Evolutionary conservation across 257 asterid genomes (phyloP).

Genomic region (Misopates orontium): DNA sequence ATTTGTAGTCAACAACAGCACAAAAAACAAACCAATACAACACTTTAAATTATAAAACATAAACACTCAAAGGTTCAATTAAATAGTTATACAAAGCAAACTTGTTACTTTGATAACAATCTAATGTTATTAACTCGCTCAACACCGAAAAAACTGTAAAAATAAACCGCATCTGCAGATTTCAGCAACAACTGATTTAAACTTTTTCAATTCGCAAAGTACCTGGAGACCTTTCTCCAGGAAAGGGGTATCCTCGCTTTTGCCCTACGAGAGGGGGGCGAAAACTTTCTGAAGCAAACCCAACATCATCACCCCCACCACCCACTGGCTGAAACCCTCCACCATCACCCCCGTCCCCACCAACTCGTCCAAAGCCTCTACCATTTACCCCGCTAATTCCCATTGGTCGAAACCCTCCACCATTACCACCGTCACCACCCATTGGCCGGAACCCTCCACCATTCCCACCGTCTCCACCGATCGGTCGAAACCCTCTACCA

Average conservation of each 20-base stretch:
- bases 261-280: conserved; percentile 59
- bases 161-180: background rate
- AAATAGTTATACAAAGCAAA: background rate
- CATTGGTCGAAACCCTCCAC: conserved; percentile 22
- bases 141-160: background rate
- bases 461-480: conserved; percentile 21
- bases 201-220: conserved; percentile 18
- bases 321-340: conserved; percentile 22
- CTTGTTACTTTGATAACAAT: background rate
- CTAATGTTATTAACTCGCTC: conserved; percentile 9
- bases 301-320: conserved; percentile 39
- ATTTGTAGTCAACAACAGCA: background rate
- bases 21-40: conserved; percentile 3
- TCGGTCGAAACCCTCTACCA: conserved; percentile 27
- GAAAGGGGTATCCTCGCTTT: conserved; percentile 64
- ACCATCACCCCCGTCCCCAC: conserved; percentile 24
- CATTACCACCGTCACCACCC: conserved; percentile 26
- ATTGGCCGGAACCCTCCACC: conserved; percentile 27
- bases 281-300: conserved; percentile 42
- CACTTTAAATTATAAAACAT: background rate
- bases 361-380: conserved; percentile 25
- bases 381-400: conserved; percentile 16
- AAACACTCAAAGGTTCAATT: background rate
- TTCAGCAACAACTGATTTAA: conserved; percentile 4
- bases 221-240: conserved; percentile 73